phyloP scores from a whole-genome alignment of 768 basidiomycete species.

The Asterophora lycoperdoides region DNA sequence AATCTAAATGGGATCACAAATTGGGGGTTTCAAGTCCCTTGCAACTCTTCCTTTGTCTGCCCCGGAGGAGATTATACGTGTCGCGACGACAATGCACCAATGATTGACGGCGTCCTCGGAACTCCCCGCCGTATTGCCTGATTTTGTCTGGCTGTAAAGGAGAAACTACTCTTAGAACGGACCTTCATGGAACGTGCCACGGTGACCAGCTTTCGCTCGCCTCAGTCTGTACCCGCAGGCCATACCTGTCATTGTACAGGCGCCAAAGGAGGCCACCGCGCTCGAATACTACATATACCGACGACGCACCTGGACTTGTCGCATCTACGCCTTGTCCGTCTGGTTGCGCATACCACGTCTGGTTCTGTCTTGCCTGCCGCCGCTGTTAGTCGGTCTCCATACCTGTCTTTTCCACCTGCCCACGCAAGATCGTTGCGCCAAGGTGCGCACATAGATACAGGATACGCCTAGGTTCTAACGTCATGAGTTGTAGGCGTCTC shows the following conservation, averaged over 20 bases:
- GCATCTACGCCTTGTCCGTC: background rate
- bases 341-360: background rate
- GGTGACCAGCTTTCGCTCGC: slow-evolving; percentile 11
- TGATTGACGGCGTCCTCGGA: slow-evolving; percentile 15
- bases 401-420: background rate
- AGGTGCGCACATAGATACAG: background rate
- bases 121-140: slow-evolving; percentile 11
- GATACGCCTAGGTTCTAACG: background rate
- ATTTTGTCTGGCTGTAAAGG: slow-evolving; percentile 12
- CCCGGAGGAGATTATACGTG: slow-evolving; percentile 3
- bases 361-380: background rate
- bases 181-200: slow-evolving; percentile 17
- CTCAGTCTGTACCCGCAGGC: slow-evolving; percentile 8
- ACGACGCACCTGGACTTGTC: slow-evolving; percentile 2
- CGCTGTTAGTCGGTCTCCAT: background rate
- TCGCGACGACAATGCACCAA: slow-evolving; percentile 10
- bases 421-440: background rate
- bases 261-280: slow-evolving; percentile 9
- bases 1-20: slow-evolving; percentile 5
- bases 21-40: slow-evolving; percentile 8
- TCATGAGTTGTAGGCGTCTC: slow-evolving; percentile 28
- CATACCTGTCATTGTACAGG: slow-evolving; percentile 12
- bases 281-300: slow-evolving; percentile 9
- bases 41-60: slow-evolving; percentile 20
- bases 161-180: slow-evolving; percentile 11